Base-by-base conservation (phyloP, 1,284 basidiomycete genomes). In the Tilletia caries region DNA sequence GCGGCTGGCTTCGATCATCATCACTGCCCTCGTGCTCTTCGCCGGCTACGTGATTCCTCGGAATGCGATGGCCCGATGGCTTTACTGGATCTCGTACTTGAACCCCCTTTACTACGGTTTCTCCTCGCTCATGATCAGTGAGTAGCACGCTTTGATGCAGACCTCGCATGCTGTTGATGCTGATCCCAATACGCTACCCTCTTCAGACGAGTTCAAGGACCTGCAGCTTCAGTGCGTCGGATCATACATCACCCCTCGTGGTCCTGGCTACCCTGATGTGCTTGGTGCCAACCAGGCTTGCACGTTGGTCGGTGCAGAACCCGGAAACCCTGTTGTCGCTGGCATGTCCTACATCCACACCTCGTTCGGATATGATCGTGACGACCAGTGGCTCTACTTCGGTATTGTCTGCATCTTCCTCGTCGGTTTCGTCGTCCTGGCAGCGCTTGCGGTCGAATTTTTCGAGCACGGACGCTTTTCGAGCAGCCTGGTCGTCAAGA, bases 1-100 rank as follows among this genome's bases (percentile, higher is more conserved):
- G 25, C 83, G 86, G 12, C 78, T 86, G 25, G 87, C 87, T 0
- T 84, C 85, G 6, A 80, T 87, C 3, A 73, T 87, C 52, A 85
- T 87, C 73, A 85, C 84, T 0, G 68, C 84, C 69, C 85, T 86
- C 86, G 87, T 74, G 83, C 64, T 65, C 64, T 44, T 48, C 37
- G 37, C 37, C 23, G 41, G 37, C 20, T 25, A 65, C 41, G 41
- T 65, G 18, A 65, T 48, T 27, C 64, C 41, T 8, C 64, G 41
- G 33, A 23, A 65, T 18, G 20, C 32, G 5, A 65, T 65, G 37
- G 15, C 10, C 54, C 68, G 69, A 1, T 65, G 20, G 64, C 44
- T 0, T 72, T 87, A 3, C 65, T 85, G 13, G 54, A 54, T 62
- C 29, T 58, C 67, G 41, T 68, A 62, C 54, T 27, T 54, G 52